phyloP scores from a whole-genome alignment of 2,329 filamentous ascomycete genomes.

The Cladosporium sp. region DNA sequence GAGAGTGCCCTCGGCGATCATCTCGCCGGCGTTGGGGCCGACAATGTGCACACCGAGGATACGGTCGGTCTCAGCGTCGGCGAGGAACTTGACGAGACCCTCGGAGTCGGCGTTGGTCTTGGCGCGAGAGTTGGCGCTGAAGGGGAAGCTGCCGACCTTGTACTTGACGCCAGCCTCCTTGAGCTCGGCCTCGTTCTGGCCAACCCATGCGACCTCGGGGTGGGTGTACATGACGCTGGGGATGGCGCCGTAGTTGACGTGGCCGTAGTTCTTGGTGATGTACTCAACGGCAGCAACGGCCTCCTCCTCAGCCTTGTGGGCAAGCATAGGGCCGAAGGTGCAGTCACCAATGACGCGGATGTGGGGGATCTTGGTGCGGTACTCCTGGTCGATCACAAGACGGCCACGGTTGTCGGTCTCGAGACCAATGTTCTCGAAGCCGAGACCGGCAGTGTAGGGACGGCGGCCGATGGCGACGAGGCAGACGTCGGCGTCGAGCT shows the following conservation, averaged over 20 bases:
- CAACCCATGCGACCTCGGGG: conserved; percentile 97
- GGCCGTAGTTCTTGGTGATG: conserved; percentile 95
- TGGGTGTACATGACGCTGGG: conserved; percentile 99
- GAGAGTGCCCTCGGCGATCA: conserved; percentile 96
- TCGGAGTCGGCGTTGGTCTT: conserved; percentile 98
- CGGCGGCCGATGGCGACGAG: conserved; percentile 94
- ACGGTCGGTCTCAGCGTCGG: conserved; percentile 92
- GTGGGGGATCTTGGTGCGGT: conserved; percentile 95
- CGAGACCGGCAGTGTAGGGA: conserved; percentile 87
- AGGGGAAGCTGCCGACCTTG: conserved; percentile 90
- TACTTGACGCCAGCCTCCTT: conserved; percentile 88
- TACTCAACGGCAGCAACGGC: conserved; percentile 91
- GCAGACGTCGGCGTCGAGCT: conserved; percentile 92
- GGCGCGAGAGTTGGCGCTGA: conserved; percentile 94
- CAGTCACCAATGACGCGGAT: conserved; percentile 95
- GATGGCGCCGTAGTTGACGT: conserved; percentile 98
- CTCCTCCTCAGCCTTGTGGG: conserved; percentile 99
- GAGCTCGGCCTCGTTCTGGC: conserved; percentile 93
- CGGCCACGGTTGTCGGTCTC: conserved; percentile 91
- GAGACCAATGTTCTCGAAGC: conserved; percentile 87
- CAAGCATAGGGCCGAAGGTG: conserved; percentile 93
- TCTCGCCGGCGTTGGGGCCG: conserved; percentile 92
- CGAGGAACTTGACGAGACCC: conserved; percentile 93
- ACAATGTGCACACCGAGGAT: conserved; percentile 87
- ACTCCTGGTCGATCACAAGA: conserved; percentile 96